Base-by-base conservation (phyloP, 73 alveolate species). In the Blepharisma japonicum region DNA sequence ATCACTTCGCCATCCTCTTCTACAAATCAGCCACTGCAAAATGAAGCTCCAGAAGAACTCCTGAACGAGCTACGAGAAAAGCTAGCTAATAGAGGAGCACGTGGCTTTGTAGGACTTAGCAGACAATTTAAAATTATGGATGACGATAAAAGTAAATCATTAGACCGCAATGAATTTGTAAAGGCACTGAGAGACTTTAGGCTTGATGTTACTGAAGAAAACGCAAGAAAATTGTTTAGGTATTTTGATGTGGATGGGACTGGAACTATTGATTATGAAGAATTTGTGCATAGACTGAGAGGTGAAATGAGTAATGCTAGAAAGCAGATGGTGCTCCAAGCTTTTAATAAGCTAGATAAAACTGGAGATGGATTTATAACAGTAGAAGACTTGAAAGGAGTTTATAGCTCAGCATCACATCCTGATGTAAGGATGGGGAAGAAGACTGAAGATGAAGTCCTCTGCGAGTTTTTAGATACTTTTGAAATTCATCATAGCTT, bases 21-120 rank as follows among this genome's bases (percentile, higher is more conserved):
- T 55, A 32, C 42, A 32, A 32, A 32, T 32, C 42, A 32, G 42
- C 42, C 42, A 32, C 42, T 3, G 5, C 42, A 32, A 32, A 32
- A 32, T 32, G 42, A 32, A 32, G 42, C 42, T 32, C 56, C 80
- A 14, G 68, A 45, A 47, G 80, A 70, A 70, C 80, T 70, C n/a
- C 56, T 89, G n/a, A 66, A 88, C 6, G 45, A 71, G 47, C 86
- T 94, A 18, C 82, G 94, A 83, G 77, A 86, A 54, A 94, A 87
- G 76, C 77, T 94, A 20, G 85, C 83, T 48, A 67, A 82, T 49
- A 83, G 97, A 83, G 98, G 98, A 9, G 93, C 96, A 7, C 87
- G 98, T 80, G 98, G 98, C n/a, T 83, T 94, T 77, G 86, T 94
- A 61, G 89, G 97, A 4, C 88, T 94, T 70, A 78, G 90, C 79